Evolutionary conservation across 1,284 basidiomycete species (phyloP), one percentile per base, ranked within the genome.

Genomic region (Trichosporon coremiiforme): DNA sequence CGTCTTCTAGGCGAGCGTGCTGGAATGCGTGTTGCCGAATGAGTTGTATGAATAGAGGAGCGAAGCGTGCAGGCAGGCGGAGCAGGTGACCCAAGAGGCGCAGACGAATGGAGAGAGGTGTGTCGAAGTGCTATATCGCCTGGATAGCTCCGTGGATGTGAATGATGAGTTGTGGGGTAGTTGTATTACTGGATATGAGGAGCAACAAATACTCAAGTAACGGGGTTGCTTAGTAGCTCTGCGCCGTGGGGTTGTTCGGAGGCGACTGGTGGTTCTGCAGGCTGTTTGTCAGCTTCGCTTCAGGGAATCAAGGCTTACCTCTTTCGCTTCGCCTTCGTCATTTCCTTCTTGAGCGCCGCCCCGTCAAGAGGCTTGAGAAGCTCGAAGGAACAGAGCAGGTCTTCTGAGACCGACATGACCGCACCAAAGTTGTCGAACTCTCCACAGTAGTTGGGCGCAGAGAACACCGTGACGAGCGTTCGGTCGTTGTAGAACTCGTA

Each of bases 401-500:
- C 97, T 84, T 98, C 96, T 15, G 95, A 98, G 7, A 99, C 96
- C 77, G 92, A 93, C 85, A 87, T 87, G 70, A 87, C 85, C 70
- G 95, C 94, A 12, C 95, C 97, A 79, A 98, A 99, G 82, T 99
- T 99, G 85, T 99, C 94, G 63, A 82, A 82, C 71, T 82, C 80
- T 41, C 82, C 82, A 64, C 82, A 84, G 70, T 84, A 84, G 73
- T 85, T 96, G 84, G 95, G 95, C 68, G 97, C 97, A 76, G 94
- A 96, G 84, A 99, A 99, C 65, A 99, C 95, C 0, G 97, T 99
- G 63, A 99, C 97, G 75, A 99, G 85, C 67, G 96, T 98, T 73
- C 97, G 88, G 78, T 99, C 97, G 79, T 99, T 98, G 94, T 97
- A 99, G 81, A 99, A 99, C 86, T 99, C 97, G 81, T 99, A 99